phyloP scores from a whole-genome alignment of 73 alveolate species.

The Effrenium voratum region DNA sequence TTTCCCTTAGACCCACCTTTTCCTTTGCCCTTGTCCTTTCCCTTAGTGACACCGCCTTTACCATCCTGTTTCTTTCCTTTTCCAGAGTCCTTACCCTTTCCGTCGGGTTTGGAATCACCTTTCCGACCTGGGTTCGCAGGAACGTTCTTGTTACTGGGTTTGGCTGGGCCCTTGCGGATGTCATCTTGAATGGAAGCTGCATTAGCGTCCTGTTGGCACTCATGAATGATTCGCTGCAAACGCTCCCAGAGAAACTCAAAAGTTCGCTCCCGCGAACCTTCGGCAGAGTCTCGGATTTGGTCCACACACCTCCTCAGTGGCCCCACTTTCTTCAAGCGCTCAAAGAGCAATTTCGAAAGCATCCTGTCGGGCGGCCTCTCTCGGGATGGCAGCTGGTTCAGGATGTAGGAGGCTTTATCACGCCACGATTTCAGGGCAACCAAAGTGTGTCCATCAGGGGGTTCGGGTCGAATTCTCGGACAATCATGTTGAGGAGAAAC shows the following conservation, averaged over 20 bases:
- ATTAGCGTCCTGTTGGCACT: conserved; percentile 22
- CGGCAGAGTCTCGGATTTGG: background rate
- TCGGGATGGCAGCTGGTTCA: background rate
- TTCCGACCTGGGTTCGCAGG: background rate
- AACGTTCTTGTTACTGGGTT: background rate
- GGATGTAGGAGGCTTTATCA: background rate
- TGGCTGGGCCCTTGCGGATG: conserved; percentile 7
- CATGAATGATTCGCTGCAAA: background rate
- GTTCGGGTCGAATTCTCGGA: background rate
- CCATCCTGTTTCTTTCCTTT: background rate
- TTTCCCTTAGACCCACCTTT: background rate
- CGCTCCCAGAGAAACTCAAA: conserved; percentile 33
- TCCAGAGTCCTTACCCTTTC: background rate
- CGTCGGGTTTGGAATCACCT: background rate
- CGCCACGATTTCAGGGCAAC: background rate
- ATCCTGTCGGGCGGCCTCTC: background rate
- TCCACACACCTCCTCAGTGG: background rate
- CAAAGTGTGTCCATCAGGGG: background rate
- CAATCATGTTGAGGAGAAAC: background rate
- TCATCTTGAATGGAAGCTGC: conserved; percentile 3
- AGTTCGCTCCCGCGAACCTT: background rate
- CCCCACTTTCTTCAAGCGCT: background rate
- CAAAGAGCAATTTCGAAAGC: background rate
- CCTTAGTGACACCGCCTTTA: background rate
- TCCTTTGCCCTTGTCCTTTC: background rate